Conservation (phyloP, 108 stramenopile genomes). For the Pseudonitzschia pungens region DNA sequence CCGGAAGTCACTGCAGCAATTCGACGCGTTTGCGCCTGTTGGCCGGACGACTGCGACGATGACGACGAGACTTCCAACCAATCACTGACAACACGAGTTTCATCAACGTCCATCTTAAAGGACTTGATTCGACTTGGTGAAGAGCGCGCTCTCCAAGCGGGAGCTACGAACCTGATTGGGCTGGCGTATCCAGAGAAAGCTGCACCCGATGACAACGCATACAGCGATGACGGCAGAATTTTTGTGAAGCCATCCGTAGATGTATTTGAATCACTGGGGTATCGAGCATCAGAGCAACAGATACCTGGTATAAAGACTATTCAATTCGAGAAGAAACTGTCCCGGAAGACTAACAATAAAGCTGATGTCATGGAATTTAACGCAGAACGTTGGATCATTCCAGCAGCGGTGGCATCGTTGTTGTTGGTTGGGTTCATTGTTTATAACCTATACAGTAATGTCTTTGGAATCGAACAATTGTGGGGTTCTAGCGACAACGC, state of each 20-base stretch:
- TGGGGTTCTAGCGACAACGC: conserved; percentile 18
- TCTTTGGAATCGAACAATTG: conserved; percentile 14
- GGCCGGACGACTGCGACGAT: background rate
- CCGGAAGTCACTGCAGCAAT: conserved; percentile 8
- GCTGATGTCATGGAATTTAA: no score
- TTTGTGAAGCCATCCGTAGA: background rate
- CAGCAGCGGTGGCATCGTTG: background rate
- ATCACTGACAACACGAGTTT: background rate
- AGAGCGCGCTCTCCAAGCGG: conserved; percentile 16
- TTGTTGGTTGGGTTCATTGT: background rate
- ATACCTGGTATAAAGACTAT: conserved; percentile 6
- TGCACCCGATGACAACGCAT: no score
- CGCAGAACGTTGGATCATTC: background rate
- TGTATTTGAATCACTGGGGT: conserved; percentile 15
- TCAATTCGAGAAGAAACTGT: conserved; percentile 21
- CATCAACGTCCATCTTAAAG: background rate
- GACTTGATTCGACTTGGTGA: conserved; percentile 5
- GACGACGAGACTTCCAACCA: background rate
- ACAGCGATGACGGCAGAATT: background rate
- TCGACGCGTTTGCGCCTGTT: conserved; percentile 4
- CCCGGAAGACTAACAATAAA: background rate
- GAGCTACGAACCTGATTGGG: conserved; percentile 16
- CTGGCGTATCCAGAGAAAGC: conserved; percentile 16
- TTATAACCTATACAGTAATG: conserved; percentile 8
- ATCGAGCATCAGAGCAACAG: background rate